Base-by-base conservation (phyloP, 306 rosid genomes). In the Gastrolobium bilobum region DNA sequence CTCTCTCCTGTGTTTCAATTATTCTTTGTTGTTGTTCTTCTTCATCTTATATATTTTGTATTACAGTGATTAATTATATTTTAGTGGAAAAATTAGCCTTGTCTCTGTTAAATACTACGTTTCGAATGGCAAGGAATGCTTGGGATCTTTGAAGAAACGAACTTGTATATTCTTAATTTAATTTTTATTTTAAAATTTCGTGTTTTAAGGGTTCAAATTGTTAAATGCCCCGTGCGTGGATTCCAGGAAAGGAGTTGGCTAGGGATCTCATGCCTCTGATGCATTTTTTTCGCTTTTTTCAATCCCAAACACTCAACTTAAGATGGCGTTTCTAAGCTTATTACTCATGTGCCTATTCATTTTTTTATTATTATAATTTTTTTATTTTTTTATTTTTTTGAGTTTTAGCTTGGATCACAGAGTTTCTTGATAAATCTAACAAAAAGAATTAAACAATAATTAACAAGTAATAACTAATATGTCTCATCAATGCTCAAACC, bases 191-290 rank as follows among this genome's bases (percentile, higher is more conserved):
- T 37, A 10, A 5, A 29, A 54, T 75, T 62, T 26, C 44, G 31
- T 62, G 3, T 68, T 43, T 64, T 76, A 43, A 10, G 44, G 57
- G 54, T 64, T 10, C 4, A 52, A 65, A 15, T 52, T 29, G 72
- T 14, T 62, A 31, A 53, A 37, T 53, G 35, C 65, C 2, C 63
- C 1, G 3, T 52, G 13, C 31, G 0, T 30, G 57, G 58, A 3
- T 72, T 56, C n/a, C 29, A 39, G 26, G 26, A 39, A 38, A 73
- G 57, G 50, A 44, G 20, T 48, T 62, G 30, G 4, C 37, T 63
- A 35, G 73, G 9, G 38, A 30, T 82, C 67, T 33, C 20, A 52
- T 80, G 43, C 52, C 2, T 61, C 44, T 20, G 26, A 20, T 20
- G 26, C 26, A n/a, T 20, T 20, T 31, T 15, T 29, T 71, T 39